Conservation (phyloP, 2,329 filamentous ascomycete species). For the Rasamsonia emersonii region DNA sequence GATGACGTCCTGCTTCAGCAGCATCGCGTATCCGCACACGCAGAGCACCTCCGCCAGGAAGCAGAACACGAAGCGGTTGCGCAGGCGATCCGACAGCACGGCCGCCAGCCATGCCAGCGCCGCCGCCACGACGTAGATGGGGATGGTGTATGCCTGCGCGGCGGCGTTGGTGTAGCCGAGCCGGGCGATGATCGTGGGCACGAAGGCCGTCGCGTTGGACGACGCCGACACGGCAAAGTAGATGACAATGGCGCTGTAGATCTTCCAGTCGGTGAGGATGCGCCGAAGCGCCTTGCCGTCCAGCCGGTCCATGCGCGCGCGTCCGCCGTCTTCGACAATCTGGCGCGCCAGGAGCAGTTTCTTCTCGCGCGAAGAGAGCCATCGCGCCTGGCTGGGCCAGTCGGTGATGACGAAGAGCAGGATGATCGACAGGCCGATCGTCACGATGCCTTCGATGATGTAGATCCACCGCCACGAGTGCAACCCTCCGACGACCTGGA, state of each 20-base stretch:
- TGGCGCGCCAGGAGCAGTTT: constrained; percentile 53
- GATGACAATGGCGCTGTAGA: constrained; percentile 2
- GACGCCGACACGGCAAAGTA: constrained; percentile 3
- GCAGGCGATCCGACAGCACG: constrained; percentile 52
- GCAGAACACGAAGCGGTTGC: constrained; percentile 54
- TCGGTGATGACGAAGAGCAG: constrained; percentile 59
- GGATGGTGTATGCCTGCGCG: constrained; percentile 62
- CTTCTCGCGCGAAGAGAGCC: constrained; percentile 59
- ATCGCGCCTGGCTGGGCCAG: constrained; percentile 57
- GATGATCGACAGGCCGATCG: constrained; percentile 49
- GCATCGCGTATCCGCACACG: constrained; percentile 64
- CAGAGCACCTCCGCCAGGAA: constrained; percentile 52
- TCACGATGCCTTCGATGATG: constrained; percentile 61
- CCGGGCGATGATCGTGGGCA: constrained; percentile 59
- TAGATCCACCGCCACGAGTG: constrained; percentile 63
- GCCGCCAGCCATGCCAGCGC: constrained; percentile 58
- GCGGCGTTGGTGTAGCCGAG: constrained; percentile 54
- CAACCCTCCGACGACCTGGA: constrained; percentile 50
- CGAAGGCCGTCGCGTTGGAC: constrained; percentile 59
- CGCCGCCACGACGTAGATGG: constrained; percentile 59
- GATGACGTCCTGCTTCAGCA: constrained; percentile 34
- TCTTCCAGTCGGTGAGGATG: constrained; percentile 46
- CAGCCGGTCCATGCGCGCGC: constrained; percentile 53
- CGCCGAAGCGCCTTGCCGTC: constrained; percentile 57
- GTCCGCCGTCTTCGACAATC: constrained; percentile 56